These are phyloP conservation scores for Raffaelea albimanens DNA, from an alignment of 2,329 filamentous ascomycete species.

Conservation along the genomic window DNA sequence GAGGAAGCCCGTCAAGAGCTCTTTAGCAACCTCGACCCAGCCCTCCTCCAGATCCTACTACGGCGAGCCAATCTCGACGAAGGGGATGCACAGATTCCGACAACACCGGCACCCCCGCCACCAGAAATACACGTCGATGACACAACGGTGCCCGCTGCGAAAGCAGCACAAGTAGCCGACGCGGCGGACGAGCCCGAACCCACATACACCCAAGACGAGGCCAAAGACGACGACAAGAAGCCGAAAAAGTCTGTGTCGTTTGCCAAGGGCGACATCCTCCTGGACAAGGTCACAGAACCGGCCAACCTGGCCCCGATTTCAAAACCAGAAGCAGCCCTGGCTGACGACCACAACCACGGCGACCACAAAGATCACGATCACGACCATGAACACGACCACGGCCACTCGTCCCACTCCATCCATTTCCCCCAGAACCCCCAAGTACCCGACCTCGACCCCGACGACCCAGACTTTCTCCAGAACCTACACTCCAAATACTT, in stretches of 20 bases:
- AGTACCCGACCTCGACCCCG: slow-evolving; percentile 69
- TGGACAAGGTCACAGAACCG: slow-evolving; percentile 34
- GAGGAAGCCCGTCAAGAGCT: slow-evolving; percentile 71
- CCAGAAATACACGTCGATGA: slow-evolving; percentile 6
- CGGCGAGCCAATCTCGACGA: slow-evolving; percentile 69
- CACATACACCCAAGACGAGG: too few species aligned
- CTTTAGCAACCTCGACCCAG: slow-evolving; percentile 65
- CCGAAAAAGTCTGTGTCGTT: slow-evolving; percentile 20
- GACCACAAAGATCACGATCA: slow-evolving; percentile 14
- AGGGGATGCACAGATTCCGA: slow-evolving; percentile 21
- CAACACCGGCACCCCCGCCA: slow-evolving; percentile 1
- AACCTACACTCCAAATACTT: slow-evolving; percentile 91
- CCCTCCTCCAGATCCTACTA: slow-evolving; percentile 67
- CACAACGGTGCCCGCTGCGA: neutral
- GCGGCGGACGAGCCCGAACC: too few species aligned
- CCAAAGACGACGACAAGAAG: slow-evolving; percentile 8
- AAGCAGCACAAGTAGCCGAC: too few species aligned
- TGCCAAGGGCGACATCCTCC: slow-evolving; percentile 13
- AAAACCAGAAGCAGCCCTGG: slow-evolving; percentile 12
- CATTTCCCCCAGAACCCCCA: slow-evolving; percentile 52
- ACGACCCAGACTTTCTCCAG: slow-evolving; percentile 71
- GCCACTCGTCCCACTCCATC: slow-evolving; percentile 21
- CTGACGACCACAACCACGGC: too few species aligned
- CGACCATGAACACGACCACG: slow-evolving; percentile 14
- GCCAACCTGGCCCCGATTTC: slow-evolving; percentile 33